phyloP scores from a whole-genome alignment of 345 rosid species.

The Citrus sp. region DNA sequence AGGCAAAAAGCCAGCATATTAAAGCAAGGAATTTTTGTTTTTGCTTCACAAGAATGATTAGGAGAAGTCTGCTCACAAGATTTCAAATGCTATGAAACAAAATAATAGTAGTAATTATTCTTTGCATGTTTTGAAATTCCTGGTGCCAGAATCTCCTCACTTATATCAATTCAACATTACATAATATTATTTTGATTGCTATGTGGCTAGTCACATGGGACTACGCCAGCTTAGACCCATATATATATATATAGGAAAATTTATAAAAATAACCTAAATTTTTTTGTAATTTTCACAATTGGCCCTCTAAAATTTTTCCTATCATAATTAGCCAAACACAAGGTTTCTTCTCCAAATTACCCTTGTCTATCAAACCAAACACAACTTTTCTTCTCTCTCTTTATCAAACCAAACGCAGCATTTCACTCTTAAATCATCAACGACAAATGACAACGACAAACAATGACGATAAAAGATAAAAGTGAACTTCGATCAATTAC shows the following conservation, averaged over 20 bases:
- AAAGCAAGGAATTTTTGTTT: not conserved
- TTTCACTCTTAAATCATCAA: no score
- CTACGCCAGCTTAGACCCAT: not conserved
- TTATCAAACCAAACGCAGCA: no score
- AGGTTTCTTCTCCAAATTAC: fast-evolving
- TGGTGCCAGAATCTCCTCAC: not conserved
- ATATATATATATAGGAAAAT: no score
- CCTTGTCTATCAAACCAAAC: no score
- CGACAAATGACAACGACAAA: no score
- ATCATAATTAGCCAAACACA: fast-evolving
- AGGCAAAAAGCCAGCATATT: not conserved
- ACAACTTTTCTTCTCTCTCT: no score
- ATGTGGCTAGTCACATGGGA: not conserved
- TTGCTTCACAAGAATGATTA: not conserved
- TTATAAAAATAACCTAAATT: no score
- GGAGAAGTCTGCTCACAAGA: not conserved
- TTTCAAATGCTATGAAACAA: not conserved
- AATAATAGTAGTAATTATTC: not conserved
- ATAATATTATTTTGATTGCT: not conserved
- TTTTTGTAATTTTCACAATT: no score
- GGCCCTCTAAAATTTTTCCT: no score
- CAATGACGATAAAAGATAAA: no score
- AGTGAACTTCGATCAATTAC: fast-evolving
- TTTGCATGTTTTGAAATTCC: not conserved
- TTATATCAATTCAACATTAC: not conserved